Base-by-base conservation (phyloP, 352 stramenopile genomes). In the Globisporangium spinosum region DNA sequence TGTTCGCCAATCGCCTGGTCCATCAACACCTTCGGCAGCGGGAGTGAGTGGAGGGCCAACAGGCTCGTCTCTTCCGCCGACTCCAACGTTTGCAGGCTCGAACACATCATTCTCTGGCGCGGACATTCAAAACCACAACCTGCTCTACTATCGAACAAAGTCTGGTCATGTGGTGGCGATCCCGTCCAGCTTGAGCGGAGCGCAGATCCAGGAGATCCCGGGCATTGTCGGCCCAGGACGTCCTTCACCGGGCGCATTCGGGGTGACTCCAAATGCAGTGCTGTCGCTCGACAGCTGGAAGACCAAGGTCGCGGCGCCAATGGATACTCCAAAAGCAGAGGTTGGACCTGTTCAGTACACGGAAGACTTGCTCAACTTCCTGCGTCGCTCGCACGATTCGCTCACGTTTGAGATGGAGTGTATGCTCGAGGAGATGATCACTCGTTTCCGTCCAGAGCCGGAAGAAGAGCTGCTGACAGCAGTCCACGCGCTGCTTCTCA, bases 371-470 rank as follows among this genome's bases (percentile, higher is more conserved):
- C 97, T 99, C 74, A 98, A 97, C 49, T 98, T 96, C 64, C 77
- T 99, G 25, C 98, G 77, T 78, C 90, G 94, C 74, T 89, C 86
- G 65, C 90, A 91, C 70, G 85, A 94, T 65, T 83, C 87, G 25
- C 77, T 98, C 53, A 96, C 85, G 56, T 96, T 96, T 71, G 93
- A 98, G 72, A 97, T 99, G 81, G 98, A 99, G 82, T 95, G 90
- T 35, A 98, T 99, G 76, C 78, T 99, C 35, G 97, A 99, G 79
- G 97, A 99, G 71, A 89, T 99, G 70, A 99, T 99, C 73, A 96
- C 98, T 5, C 94, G 97, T 49, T 99, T 99, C 70, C 91, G 97
- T 1, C 96, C 95, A 17, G 97, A 98, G 61, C 97, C 97, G 5
- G 97, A 99, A 75, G 97, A 99, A 74, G 97, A 99, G 74, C 83